phyloP scores from a whole-genome alignment of 2,329 filamentous ascomycete genomes.

The Aspergillus hortae region DNA sequence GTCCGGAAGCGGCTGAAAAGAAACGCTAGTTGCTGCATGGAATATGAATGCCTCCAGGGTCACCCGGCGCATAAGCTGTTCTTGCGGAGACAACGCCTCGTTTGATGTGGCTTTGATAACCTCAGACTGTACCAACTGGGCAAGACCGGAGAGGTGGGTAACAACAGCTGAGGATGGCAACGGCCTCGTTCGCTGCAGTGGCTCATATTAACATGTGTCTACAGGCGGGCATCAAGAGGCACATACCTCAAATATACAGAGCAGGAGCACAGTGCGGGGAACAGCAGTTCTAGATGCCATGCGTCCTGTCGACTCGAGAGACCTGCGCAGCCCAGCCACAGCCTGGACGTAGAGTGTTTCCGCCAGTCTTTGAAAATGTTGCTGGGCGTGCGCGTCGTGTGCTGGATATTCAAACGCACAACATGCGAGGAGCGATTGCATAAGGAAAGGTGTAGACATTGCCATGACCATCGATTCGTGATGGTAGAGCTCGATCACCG shows the following conservation, averaged over 20 bases:
- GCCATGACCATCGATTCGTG: conserved; percentile 14
- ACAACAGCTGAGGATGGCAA: conserved; percentile 14
- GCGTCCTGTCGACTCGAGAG: background rate
- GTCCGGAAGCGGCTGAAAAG: conserved; percentile 14
- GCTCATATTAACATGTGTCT: background rate
- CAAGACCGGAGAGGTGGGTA: conserved; percentile 21
- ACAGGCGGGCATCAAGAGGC: too few relatives aligned
- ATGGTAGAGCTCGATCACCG: conserved; percentile 9
- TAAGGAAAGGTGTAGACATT: conserved; percentile 13
- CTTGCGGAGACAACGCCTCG: background rate
- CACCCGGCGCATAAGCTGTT: conserved; percentile 12
- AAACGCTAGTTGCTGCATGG: conserved; percentile 23
- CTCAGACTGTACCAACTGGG: conserved; percentile 14
- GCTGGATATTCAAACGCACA: conserved; percentile 19
- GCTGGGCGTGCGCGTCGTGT: background rate
- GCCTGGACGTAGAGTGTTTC: conserved; percentile 17
- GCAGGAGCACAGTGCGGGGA: conserved; percentile 15
- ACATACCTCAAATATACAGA: conserved; percentile 25
- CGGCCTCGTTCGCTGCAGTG: conserved; percentile 14
- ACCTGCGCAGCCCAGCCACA: conserved; percentile 9
- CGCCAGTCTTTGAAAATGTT: conserved; percentile 10
- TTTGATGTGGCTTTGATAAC: background rate
- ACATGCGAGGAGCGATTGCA: conserved; percentile 23
- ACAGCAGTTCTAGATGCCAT: conserved; percentile 7
- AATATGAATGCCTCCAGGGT: conserved; percentile 25